Evolutionary conservation across 768 basidiomycete genomes (phyloP).

Genomic region (Lactifluus echinatus): DNA sequence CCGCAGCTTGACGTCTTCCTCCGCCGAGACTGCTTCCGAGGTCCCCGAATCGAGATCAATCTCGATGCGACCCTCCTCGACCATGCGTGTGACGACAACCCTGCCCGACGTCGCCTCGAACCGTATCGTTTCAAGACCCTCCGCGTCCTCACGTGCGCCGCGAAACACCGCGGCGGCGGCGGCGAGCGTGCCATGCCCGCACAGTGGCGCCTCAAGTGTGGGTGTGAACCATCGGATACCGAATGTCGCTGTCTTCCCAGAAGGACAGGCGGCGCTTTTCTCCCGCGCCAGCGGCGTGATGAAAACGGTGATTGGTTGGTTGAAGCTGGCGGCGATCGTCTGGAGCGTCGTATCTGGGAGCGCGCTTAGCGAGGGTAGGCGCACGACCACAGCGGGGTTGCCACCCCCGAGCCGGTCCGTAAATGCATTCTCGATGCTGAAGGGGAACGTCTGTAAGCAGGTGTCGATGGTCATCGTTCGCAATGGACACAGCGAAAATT

Average conservation of each 20-base stretch:
- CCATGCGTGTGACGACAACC: constrained; percentile 4
- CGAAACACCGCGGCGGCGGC: constrained; percentile 17
- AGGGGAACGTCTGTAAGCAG: constrained; percentile 7
- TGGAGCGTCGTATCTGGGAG: constrained; percentile 19
- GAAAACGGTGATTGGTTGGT: constrained; percentile 23
- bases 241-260: constrained; percentile 4
- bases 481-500: neutral
- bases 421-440: constrained; percentile 29
- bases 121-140: neutral
- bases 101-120: constrained; percentile 5
- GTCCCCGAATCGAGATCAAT: constrained; percentile 14
- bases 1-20: constrained; percentile 9
- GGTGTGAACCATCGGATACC: constrained; percentile 28
- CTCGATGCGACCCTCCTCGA: constrained; percentile 7
- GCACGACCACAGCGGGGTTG: constrained; percentile 29
- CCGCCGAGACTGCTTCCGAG: neutral
- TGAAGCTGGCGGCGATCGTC: constrained; percentile 20
- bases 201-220: constrained; percentile 22
- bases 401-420: constrained; percentile 24
- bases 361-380: constrained; percentile 18
- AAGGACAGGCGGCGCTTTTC: too few relatives aligned
- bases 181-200: constrained; percentile 31
- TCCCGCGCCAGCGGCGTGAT: constrained; percentile 7
- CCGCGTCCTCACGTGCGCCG: neutral
- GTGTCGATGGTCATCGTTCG: neutral